Evolutionary conservation across 139 green algal genomes (phyloP).

Genomic region (Micromonas pusilla): DNA sequence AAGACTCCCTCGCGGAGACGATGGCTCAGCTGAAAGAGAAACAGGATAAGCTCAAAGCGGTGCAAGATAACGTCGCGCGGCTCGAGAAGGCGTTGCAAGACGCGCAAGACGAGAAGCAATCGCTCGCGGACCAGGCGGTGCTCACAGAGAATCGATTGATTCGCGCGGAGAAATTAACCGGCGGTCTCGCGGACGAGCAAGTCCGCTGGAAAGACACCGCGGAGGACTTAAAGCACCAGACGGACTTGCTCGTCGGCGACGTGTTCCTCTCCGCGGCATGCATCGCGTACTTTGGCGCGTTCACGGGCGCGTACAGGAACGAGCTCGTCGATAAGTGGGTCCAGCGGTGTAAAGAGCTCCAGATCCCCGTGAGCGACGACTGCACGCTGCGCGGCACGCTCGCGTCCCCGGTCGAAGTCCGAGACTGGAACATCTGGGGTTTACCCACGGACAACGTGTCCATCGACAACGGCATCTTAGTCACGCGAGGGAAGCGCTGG

Average conservation of each 20-base stretch:
- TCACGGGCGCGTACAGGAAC: conserved; percentile 66
- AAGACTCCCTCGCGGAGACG: conserved; percentile 52
- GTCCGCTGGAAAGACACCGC: conserved; percentile 64
- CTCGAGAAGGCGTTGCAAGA: conserved; percentile 52
- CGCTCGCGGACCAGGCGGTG: conserved; percentile 62
- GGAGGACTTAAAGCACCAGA: conserved; percentile 46
- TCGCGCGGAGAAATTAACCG: conserved; percentile 69
- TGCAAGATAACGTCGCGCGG: conserved; percentile 49
- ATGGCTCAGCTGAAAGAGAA: conserved; percentile 67
- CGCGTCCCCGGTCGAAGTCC: conserved; percentile 57
- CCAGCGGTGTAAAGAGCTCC: conserved; percentile 39
- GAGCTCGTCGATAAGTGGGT: conserved; percentile 57
- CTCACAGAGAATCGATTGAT: conserved; percentile 57
- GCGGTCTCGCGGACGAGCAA: conserved; percentile 63
- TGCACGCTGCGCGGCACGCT: conserved; percentile 53
- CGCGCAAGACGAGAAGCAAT: conserved; percentile 59
- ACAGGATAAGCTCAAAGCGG: conserved; percentile 53
- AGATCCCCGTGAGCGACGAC: conserved; percentile 52
- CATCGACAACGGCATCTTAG: conserved; percentile 74
- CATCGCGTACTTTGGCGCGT: conserved; percentile 75
- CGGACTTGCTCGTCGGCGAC: conserved; percentile 59
- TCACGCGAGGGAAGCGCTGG: conserved; percentile 66
- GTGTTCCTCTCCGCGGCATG: conserved; percentile 64
- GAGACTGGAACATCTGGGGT: conserved; percentile 70
- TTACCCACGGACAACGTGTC: conserved; percentile 69